Base-by-base conservation (phyloP, 225 moss, liverwort and hornwort species). In the Antitrichia curtipendula region DNA sequence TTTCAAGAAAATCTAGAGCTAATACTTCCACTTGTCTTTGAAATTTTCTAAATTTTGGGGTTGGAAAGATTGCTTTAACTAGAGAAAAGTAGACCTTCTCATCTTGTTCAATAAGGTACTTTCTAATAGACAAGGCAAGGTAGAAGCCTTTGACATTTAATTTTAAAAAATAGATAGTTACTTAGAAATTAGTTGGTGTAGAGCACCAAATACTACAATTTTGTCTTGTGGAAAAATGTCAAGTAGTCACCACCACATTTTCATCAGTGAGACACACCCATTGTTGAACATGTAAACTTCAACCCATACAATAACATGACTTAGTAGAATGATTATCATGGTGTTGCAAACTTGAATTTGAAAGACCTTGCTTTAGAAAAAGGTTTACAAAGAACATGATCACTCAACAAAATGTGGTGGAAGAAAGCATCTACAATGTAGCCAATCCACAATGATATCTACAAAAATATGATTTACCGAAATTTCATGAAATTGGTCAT, bases 121-220 rank as follows among this genome's bases (percentile, higher is more conserved):
- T 49, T 49, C 4, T 74, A 19, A 28, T 47, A 12, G 4, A 11
- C 9, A 41, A 38, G 8, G 2, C 40, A 40, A 23, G 4, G 23
- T 43, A 71, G 4, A 47, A 47, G 7, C 7, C 7, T 24, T 69
- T 40, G 14, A 69, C 40, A 19, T 31, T 47, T 11, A 28, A 45
- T 5, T 1, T 0, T 4, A 1, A 10, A 47, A 25, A 29, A 17
- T 29, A 28, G 1, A 47, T 0, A 50, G 13, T 50, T 50, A 31
- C 6, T 17, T 29, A 31, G 11, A 47, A 18, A 47, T 31, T 18
- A 45, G 7, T 47, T 47, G 4, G 18, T 1, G 6, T 29, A 2
- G 2, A 49, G 4, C 2, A 0, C 11, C 12, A 74, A 74, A 31
- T 10, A 31, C 12, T 12, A 5, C 19, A 74, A 31, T 49, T 11